phyloP scores from a whole-genome alignment of 2,329 filamentous ascomycete genomes.

The Cytospora piceae region DNA sequence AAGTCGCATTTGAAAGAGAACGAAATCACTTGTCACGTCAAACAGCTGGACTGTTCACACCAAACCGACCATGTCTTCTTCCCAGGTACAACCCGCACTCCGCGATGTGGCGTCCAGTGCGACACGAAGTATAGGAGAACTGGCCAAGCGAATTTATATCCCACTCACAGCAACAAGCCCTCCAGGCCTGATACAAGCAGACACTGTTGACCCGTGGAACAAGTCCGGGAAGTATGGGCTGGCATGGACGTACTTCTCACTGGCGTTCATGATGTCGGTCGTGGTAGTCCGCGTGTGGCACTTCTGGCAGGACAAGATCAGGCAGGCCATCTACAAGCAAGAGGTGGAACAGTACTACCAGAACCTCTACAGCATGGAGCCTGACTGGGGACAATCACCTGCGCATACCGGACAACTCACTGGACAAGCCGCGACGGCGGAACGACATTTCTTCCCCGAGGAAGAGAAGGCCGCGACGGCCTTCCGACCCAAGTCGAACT shows the following conservation, averaged over 20 bases:
- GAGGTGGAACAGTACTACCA: conserved; percentile 70
- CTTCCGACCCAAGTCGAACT: conserved; percentile 69
- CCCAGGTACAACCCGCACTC: conserved; percentile 40
- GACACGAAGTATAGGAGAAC: conserved; percentile 41
- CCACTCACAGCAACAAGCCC: conserved; percentile 63
- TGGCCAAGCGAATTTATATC: conserved; percentile 62
- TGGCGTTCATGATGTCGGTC: conserved; percentile 71
- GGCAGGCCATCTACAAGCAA: conserved; percentile 86
- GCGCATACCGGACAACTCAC: conserved; percentile 49
- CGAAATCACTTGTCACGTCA: neutral
- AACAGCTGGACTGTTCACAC: conserved; percentile 28
- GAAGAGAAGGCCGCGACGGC: conserved; percentile 59
- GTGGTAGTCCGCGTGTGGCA: conserved; percentile 78
- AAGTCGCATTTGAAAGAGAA: conserved; percentile 18
- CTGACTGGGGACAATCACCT: conserved; percentile 50
- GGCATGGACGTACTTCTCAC: conserved; percentile 86
- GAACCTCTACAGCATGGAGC: conserved; percentile 55
- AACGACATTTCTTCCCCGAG: conserved; percentile 76
- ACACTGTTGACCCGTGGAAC: conserved; percentile 76
- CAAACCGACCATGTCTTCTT: conserved; percentile 46
- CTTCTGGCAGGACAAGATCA: conserved; percentile 90
- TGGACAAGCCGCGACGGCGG: conserved; percentile 40
- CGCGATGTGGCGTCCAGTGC: conserved; percentile 41
- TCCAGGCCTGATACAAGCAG: conserved; percentile 63
- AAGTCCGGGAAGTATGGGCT: conserved; percentile 83